A percentile compares a stretch with the other conserved stretches of the same genome.
Conservation (phyloP, 2,329 filamentous ascomycete species). For the Epichloe baconii region DNA sequence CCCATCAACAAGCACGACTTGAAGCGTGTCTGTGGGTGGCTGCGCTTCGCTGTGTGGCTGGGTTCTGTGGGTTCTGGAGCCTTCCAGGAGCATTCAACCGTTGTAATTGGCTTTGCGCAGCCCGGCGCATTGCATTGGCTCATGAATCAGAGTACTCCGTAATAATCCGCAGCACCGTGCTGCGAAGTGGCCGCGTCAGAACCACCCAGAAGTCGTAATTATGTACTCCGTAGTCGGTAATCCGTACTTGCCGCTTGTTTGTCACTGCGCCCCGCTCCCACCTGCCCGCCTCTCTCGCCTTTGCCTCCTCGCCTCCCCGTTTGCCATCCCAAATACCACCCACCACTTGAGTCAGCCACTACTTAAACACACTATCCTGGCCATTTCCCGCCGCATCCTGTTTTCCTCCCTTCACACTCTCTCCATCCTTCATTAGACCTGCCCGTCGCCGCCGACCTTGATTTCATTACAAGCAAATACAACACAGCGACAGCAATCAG, state of each 20-base stretch:
- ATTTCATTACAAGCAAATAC: conserved; percentile 1
- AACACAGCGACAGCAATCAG: conserved; percentile 2
- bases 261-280: conserved; percentile 16
- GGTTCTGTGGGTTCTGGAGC: conserved; percentile 22
- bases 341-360: conserved; percentile 7
- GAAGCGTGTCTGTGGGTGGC: too few species aligned
- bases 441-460: conserved; percentile 7
- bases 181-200: too few species aligned
- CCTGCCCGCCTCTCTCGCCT: conserved; percentile 3
- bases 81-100: conserved; percentile 15
- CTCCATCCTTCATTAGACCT: conserved; percentile 5
- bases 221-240: neutral
- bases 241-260: conserved; percentile 7
- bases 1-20: neutral
- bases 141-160: conserved; percentile 1
- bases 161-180: too few species aligned
- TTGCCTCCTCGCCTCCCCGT: conserved; percentile 11
- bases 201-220: conserved; percentile 8
- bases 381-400: conserved; percentile 6
- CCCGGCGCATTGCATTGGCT: conserved; percentile 12
- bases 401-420: conserved; percentile 2
- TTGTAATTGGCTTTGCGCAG: conserved; percentile 5
- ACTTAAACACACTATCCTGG: conserved; percentile 19
- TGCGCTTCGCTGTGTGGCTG: neutral
- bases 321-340: conserved; percentile 5